Evolutionary conservation across 257 asterid genomes (phyloP).

Genomic region (Salvia splendens): DNA sequence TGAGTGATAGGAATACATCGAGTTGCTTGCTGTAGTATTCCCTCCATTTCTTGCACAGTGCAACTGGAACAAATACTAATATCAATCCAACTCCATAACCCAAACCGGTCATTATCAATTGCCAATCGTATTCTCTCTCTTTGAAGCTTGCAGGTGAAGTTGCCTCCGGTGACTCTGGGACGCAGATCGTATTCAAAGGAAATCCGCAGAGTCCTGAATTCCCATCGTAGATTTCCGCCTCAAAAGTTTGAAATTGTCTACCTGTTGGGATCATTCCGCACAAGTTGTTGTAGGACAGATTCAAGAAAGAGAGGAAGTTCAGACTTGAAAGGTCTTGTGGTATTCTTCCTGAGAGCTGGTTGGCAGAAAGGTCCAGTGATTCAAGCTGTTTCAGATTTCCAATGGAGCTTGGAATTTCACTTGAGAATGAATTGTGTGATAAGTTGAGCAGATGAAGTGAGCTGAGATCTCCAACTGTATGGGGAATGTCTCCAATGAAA

Average conservation of each 20-base stretch:
- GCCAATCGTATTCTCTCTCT: neutral
- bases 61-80: neutral
- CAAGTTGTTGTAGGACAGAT: constrained; percentile 47
- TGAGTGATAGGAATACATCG: neutral
- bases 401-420: constrained; percentile 54
- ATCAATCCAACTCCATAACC: constrained; percentile 6
- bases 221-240: constrained; percentile 32
- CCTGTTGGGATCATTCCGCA: constrained; percentile 42
- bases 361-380: constrained; percentile 58
- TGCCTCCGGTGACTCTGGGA: neutral
- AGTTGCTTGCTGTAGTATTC: constrained; percentile 17
- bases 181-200: constrained; percentile 31
- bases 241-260: constrained; percentile 38
- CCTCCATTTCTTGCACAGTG: constrained; percentile 10
- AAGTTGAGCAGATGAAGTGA: constrained; percentile 58
- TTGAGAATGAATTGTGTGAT: constrained; percentile 51
- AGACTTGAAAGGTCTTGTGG: constrained; percentile 43
- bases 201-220: constrained; percentile 40
- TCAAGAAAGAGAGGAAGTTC: constrained; percentile 49
- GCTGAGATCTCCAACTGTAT: constrained; percentile 46
- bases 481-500: constrained; percentile 50
- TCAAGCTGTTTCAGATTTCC: constrained; percentile 54
- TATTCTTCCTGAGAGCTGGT: constrained; percentile 47
- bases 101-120: neutral
- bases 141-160: neutral